A percentile compares a stretch with the other conserved stretches of the same genome.
These are phyloP conservation scores for Lyophyllum decastes DNA, from an alignment of 768 basidiomycete species.

Conservation along the genomic window DNA sequence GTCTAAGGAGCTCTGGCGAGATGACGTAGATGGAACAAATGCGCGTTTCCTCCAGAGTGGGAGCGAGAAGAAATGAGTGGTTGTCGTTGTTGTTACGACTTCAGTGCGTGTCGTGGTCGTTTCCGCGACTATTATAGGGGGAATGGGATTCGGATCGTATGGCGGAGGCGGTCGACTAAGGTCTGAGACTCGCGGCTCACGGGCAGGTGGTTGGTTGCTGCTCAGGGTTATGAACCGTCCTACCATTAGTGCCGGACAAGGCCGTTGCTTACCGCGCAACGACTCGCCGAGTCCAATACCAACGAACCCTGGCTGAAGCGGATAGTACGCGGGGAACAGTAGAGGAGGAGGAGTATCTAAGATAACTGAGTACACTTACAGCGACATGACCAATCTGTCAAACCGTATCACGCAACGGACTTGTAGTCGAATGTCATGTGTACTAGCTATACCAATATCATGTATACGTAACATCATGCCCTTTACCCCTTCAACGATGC, in stretches of 20 bases:
- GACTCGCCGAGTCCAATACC: not conserved
- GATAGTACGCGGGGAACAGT: not conserved
- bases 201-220: slow-evolving; percentile 7
- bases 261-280: not conserved
- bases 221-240: slow-evolving; percentile 19
- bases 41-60: slow-evolving; percentile 65
- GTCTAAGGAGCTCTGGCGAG: slow-evolving; percentile 27
- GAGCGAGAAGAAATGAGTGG: slow-evolving; percentile 67
- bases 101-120: slow-evolving; percentile 51
- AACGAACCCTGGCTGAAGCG: not conserved
- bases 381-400: not conserved
- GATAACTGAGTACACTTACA: not conserved
- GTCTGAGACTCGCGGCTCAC: slow-evolving; percentile 7
- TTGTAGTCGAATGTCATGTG: not conserved
- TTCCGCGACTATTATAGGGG: slow-evolving; percentile 41
- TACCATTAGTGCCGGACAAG: slow-evolving; percentile 24
- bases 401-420: not conserved
- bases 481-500: slow-evolving; percentile 2
- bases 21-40: slow-evolving; percentile 26
- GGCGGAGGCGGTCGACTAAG: slow-evolving; percentile 30
- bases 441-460: not conserved
- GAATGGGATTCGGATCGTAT: slow-evolving; percentile 28
- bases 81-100: slow-evolving; percentile 46
- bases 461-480: not conserved
- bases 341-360: not conserved